Percentiles rank a stretch among this genome's conserved stretches.
phyloP scores from a whole-genome alignment of 2,329 filamentous ascomycete species.

The Ophiostoma sp. region DNA sequence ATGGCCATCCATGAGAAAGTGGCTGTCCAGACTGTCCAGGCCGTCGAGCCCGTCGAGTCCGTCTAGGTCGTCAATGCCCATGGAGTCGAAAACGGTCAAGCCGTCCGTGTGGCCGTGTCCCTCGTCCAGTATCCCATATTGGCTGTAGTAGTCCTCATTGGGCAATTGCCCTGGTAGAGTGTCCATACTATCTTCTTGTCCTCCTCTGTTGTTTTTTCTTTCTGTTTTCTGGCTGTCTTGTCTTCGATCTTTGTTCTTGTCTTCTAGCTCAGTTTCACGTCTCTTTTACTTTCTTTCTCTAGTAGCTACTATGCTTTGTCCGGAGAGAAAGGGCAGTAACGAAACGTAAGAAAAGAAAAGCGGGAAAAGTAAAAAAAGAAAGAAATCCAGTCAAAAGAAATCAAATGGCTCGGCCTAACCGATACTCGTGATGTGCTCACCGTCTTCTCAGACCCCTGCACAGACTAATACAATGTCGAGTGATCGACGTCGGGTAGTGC shows the following conservation, averaged over 20 bases:
- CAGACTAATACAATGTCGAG: neutral
- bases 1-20: neutral
- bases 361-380: neutral
- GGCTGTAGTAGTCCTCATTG: conserved; percentile 3
- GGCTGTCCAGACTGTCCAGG: neutral
- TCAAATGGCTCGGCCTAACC: neutral
- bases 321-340: neutral
- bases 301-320: neutral
- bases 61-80: neutral
- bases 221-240: neutral
- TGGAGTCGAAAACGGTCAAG: conserved; percentile 5
- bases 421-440: conserved; percentile 4
- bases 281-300: neutral
- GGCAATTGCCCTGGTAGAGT: neutral
- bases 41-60: neutral
- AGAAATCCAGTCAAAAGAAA: neutral
- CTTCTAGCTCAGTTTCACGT: conserved; percentile 1
- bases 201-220: conserved; percentile 1
- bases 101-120: neutral
- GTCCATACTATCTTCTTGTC: neutral
- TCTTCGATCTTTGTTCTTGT: neutral
- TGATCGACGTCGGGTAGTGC: conserved; percentile 7
- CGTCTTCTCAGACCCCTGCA: conserved; percentile 2
- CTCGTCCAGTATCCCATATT: conserved; percentile 5
- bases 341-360: neutral